phyloP scores from a whole-genome alignment of 2,329 filamentous ascomycete species.

The Fusarium sp. region DNA sequence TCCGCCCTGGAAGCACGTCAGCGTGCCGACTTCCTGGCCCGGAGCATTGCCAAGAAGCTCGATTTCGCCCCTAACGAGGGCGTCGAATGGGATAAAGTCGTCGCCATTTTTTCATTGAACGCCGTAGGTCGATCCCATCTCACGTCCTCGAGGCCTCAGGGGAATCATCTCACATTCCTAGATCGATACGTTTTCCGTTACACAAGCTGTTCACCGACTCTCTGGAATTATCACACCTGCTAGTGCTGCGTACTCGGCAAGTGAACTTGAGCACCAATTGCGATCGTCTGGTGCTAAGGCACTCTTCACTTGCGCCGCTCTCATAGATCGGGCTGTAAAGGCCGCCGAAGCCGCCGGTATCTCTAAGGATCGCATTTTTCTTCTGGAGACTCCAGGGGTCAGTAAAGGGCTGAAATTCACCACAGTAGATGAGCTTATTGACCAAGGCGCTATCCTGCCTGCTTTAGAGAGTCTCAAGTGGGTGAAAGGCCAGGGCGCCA shows the following conservation, averaged over 20 bases:
- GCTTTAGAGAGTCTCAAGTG: slow-evolving; percentile 66
- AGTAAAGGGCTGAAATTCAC: slow-evolving; percentile 57
- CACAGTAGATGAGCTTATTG: slow-evolving; percentile 73
- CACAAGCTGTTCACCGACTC: slow-evolving; percentile 78
- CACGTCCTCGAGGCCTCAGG: not conserved
- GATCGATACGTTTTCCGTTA: slow-evolving; percentile 78
- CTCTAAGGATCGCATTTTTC: slow-evolving; percentile 70
- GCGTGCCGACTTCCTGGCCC: slow-evolving; percentile 74
- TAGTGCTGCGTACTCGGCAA: slow-evolving; percentile 76
- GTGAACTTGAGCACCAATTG: slow-evolving; percentile 77
- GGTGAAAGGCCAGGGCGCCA: slow-evolving; percentile 71
- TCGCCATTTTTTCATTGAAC: slow-evolving; percentile 80
- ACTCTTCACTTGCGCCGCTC: slow-evolving; percentile 75
- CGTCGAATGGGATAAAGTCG: slow-evolving; percentile 82
- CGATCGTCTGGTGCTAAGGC: slow-evolving; percentile 73
- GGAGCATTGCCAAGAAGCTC: slow-evolving; percentile 75
- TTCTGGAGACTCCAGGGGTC: slow-evolving; percentile 68
- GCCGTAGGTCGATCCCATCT: slow-evolving; percentile 62
- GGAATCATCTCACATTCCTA: slow-evolving; percentile 42
- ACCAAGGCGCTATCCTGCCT: slow-evolving; percentile 64
- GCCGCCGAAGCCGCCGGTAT: slow-evolving; percentile 73
- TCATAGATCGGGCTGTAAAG: slow-evolving; percentile 70
- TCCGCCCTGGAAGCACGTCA: slow-evolving; percentile 70
- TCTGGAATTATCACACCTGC: slow-evolving; percentile 78
- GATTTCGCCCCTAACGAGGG: slow-evolving; percentile 76